These are phyloP conservation scores for Omphalotus guepiniiformis DNA, from an alignment of 768 basidiomycete genomes.

Conservation along the genomic window DNA sequence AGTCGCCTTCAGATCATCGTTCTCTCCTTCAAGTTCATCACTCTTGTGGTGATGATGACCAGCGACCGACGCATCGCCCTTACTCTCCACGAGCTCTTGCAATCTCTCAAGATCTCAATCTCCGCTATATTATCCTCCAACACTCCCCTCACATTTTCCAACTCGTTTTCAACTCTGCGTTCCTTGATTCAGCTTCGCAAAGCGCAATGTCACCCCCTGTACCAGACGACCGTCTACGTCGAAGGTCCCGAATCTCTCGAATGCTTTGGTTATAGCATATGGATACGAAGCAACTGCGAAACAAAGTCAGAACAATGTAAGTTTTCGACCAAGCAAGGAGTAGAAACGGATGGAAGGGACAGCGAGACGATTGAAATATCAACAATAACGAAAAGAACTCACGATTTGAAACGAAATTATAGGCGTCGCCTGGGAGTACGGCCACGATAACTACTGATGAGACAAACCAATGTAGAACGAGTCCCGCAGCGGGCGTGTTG, in stretches of 20 bases:
- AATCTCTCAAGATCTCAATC: conserved; percentile 72
- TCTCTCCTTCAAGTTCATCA: conserved; percentile 58
- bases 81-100: conserved; percentile 60
- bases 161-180: conserved; percentile 68
- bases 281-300: too few relatives aligned
- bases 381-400: too few relatives aligned
- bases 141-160: conserved; percentile 64
- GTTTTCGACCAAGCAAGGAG: too few relatives aligned
- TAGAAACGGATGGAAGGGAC: too few relatives aligned
- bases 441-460: conserved; percentile 34
- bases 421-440: conserved; percentile 62
- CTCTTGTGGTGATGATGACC: conserved; percentile 40
- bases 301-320: too few relatives aligned
- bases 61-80: conserved; percentile 38
- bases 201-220: conserved; percentile 48
- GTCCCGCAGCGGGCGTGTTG: conserved; percentile 52
- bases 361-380: too few relatives aligned
- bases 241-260: conserved; percentile 63
- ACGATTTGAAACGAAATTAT: conserved; percentile 58
- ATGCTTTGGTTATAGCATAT: too few relatives aligned
- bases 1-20: conserved; percentile 53
- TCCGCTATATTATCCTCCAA: conserved; percentile 84
- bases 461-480: conserved; percentile 35
- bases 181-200: conserved; percentile 53
- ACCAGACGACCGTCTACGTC: conserved; percentile 39